These are phyloP conservation scores for Camelina laxa DNA, from an alignment of 345 rosid genomes.

Conservation along the genomic window DNA sequence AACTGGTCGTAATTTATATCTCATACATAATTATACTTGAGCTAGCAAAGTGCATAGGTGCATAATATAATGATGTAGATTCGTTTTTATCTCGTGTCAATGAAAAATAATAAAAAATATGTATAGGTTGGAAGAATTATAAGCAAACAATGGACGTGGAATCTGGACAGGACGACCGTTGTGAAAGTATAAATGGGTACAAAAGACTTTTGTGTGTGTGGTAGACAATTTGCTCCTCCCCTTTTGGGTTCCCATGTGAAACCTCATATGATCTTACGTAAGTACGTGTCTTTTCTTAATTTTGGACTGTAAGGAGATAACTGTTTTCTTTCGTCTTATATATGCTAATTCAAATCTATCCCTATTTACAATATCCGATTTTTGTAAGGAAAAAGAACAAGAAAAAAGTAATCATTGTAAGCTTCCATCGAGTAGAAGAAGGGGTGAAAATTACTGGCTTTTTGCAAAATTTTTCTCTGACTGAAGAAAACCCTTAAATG, in stretches of 20 bases:
- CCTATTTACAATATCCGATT: neutral
- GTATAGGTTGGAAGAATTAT: neutral
- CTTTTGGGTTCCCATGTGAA: conserved; percentile 23
- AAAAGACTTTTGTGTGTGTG: conserved; percentile 23
- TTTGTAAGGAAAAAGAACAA: neutral
- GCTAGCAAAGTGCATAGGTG: neutral
- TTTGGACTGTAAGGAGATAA: neutral
- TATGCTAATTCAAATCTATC: neutral
- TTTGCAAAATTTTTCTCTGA: neutral
- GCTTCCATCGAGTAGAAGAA: neutral
- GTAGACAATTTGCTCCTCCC: conserved; percentile 27
- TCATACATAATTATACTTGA: neutral
- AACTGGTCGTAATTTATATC: neutral
- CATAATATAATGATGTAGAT: neutral
- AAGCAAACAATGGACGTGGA: conserved; percentile 10
- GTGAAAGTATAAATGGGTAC: conserved; percentile 21
- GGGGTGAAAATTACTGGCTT: neutral
- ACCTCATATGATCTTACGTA: conserved; percentile 11
- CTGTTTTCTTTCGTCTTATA: neutral
- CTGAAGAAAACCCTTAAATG: neutral
- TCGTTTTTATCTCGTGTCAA: neutral
- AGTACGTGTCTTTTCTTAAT: conserved; percentile 4
- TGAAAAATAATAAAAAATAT: neutral
- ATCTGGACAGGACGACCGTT: conserved; percentile 32
- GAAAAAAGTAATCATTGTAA: neutral